These are phyloP conservation scores for Microdochium trichocladiopsis DNA, from an alignment of 2,329 filamentous ascomycete species.

Conservation along the genomic window DNA sequence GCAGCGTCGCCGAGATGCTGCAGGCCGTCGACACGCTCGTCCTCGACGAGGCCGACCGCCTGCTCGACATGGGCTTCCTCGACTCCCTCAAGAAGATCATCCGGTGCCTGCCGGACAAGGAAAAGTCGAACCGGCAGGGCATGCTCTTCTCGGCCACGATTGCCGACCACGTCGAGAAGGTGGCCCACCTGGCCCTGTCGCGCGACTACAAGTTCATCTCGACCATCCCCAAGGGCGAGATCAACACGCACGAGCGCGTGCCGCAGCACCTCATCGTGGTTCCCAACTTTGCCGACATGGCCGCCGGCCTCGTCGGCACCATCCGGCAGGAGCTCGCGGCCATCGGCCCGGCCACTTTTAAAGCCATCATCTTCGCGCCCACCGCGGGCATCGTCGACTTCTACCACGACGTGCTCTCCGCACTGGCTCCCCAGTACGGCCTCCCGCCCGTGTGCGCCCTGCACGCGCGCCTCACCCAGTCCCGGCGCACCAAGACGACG, in stretches of 20 bases:
- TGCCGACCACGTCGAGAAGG: constrained; percentile 67
- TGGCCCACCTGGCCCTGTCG: constrained; percentile 63
- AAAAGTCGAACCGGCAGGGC: constrained; percentile 54
- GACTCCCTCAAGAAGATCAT: constrained; percentile 72
- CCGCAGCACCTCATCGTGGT: constrained; percentile 65
- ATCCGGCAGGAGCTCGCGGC: constrained; percentile 35
- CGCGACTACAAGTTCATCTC: constrained; percentile 73
- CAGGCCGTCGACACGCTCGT: constrained; percentile 68
- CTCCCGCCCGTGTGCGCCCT: constrained; percentile 36
- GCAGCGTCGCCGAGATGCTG: constrained; percentile 59
- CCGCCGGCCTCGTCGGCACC: constrained; percentile 49
- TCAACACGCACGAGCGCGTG: constrained; percentile 68
- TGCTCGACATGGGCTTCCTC: constrained; percentile 83
- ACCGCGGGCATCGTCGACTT: constrained; percentile 46
- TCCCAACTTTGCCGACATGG: constrained; percentile 64
- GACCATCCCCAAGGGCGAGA: constrained; percentile 68
- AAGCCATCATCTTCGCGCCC: constrained; percentile 77
- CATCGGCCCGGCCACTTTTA: constrained; percentile 50
- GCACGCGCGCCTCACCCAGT: constrained; percentile 44
- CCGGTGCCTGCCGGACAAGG: constrained; percentile 57
- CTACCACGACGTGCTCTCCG: constrained; percentile 36
- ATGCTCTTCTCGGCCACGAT: constrained; percentile 86
- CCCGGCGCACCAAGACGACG: constrained; percentile 47
- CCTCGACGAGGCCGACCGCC: constrained; percentile 75
- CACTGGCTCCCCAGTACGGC: constrained; percentile 18